Conservation (phyloP, 2,329 filamentous ascomycete genomes). For the Fusarium austroafricanum region DNA sequence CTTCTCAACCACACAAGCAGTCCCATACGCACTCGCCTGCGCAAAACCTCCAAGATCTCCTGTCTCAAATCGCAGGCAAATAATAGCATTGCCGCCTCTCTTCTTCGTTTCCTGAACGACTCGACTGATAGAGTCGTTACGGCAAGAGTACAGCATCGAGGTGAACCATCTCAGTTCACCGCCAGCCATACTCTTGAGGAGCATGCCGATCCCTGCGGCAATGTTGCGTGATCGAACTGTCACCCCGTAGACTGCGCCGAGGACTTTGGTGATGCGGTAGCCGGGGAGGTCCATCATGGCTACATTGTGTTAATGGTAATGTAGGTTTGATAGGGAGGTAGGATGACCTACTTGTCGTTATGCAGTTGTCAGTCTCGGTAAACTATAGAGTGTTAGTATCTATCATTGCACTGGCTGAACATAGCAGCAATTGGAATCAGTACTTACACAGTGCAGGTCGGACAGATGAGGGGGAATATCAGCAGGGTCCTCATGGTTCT, state of each 20-base stretch:
- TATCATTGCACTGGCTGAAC: background rate
- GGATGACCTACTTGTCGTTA: conserved; percentile 61
- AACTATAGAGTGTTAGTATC: conserved; percentile 43
- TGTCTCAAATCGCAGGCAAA: conserved; percentile 69
- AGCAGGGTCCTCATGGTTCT: conserved; percentile 47
- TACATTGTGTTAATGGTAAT: conserved; percentile 20
- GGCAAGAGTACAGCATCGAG: conserved; percentile 67
- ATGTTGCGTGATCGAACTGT: conserved; percentile 69
- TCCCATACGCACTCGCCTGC: conserved; percentile 71
- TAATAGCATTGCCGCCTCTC: conserved; percentile 69
- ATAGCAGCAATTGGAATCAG: too few species aligned
- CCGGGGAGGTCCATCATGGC: conserved; percentile 73
- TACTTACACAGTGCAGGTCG: conserved; percentile 61
- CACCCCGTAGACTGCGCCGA: conserved; percentile 69
- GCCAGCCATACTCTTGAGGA: conserved; percentile 66
- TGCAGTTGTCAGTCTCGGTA: conserved; percentile 70
- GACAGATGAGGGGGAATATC: conserved; percentile 56
- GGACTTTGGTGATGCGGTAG: conserved; percentile 67
- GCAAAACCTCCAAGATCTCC: conserved; percentile 66
- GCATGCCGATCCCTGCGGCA: conserved; percentile 66
- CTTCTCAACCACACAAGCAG: conserved; percentile 68
- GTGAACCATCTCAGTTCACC: conserved; percentile 71
- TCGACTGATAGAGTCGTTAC: conserved; percentile 68
- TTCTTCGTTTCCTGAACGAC: conserved; percentile 67
- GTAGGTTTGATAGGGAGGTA: background rate